These are phyloP conservation scores for Trichoderma afroharzianum DNA, from an alignment of 2,329 filamentous ascomycete species.

Conservation along the genomic window DNA sequence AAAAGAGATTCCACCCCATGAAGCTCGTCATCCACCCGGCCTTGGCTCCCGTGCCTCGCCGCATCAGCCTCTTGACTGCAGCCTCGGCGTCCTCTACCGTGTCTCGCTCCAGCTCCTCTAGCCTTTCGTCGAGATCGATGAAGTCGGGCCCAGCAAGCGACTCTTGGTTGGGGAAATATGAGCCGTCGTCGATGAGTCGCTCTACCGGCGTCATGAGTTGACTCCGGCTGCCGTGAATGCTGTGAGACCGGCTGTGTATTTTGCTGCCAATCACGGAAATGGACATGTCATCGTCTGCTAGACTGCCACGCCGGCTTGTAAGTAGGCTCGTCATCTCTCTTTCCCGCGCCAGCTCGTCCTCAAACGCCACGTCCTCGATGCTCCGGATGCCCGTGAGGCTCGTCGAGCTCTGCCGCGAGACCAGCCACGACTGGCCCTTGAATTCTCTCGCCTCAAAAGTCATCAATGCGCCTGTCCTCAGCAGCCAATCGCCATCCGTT, in stretches of 20 bases:
- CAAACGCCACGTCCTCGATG: slow-evolving; percentile 50
- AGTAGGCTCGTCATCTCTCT: slow-evolving; percentile 47
- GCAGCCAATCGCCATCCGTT: slow-evolving; percentile 61
- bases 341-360: slow-evolving; percentile 50
- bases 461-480: slow-evolving; percentile 60
- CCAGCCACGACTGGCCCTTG: slow-evolving; percentile 67
- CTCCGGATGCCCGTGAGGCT: slow-evolving; percentile 53
- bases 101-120: slow-evolving; percentile 53
- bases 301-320: slow-evolving; percentile 46
- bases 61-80: slow-evolving; percentile 54
- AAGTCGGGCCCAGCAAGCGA: slow-evolving; percentile 56
- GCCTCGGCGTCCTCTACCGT: slow-evolving; percentile 55
- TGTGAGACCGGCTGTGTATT: slow-evolving; percentile 42
- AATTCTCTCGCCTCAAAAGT: slow-evolving; percentile 60
- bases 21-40: slow-evolving; percentile 58
- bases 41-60: slow-evolving; percentile 48
- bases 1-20: slow-evolving; percentile 59
- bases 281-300: slow-evolving; percentile 36
- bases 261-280: slow-evolving; percentile 41
- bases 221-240: slow-evolving; percentile 33
- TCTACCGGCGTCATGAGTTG: slow-evolving; percentile 46
- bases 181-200: slow-evolving; percentile 37
- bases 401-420: slow-evolving; percentile 62
- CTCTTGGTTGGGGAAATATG: slow-evolving; percentile 41
- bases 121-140: slow-evolving; percentile 57